Evolutionary conservation across 2,329 filamentous ascomycete species (phyloP), one percentile per base, ranked within the genome.

Genomic region (Penicillium sp.): DNA sequence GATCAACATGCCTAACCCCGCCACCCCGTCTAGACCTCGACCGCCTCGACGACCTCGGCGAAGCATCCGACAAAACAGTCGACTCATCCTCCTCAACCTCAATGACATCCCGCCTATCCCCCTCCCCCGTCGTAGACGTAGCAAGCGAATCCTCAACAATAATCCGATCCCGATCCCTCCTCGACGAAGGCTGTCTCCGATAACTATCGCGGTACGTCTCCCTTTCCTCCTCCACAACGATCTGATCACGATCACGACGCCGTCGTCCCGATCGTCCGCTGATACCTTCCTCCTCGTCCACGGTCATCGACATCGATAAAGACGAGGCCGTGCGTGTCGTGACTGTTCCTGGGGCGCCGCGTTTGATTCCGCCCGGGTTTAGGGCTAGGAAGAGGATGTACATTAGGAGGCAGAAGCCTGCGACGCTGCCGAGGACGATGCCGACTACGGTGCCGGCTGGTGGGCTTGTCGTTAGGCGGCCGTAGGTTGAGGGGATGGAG

Each of bases 401-500:
- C 27, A 82, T 66, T 11, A 81, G 53, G 29, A 83, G 68, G 28
- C 82, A 63, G 63, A 82, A 78, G 44, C 74, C 80, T 25, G 67
- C 72, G 40, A 78, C 68, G 50, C 62, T 59, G 65, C 75, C 56
- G 61, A 79, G 64, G 54, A 72, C 77, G 50, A 85, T 84, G 46
- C 82, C 83, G 9, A 76, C 80, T 1, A 86, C 77, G 33, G 77
- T 76, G 46, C 80, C 82, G 0, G 82, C 77, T 0, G 73, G 39
- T 0, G 81, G 81, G 5, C 80, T 77, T 22, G 69, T 60, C 62
- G 78, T 68, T 29, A 80, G 70, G 44, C 74, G 72, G 38, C 76
- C 73, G 67, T 87, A 87, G 57, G 80, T 80, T 22, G 80, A 77
- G 1, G 83, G 82, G 58, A 87, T 83, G 53, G 81, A 72, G 57